Base-by-base conservation (phyloP, 768 basidiomycete genomes). In the Dictyophora rubrovolvata region DNA sequence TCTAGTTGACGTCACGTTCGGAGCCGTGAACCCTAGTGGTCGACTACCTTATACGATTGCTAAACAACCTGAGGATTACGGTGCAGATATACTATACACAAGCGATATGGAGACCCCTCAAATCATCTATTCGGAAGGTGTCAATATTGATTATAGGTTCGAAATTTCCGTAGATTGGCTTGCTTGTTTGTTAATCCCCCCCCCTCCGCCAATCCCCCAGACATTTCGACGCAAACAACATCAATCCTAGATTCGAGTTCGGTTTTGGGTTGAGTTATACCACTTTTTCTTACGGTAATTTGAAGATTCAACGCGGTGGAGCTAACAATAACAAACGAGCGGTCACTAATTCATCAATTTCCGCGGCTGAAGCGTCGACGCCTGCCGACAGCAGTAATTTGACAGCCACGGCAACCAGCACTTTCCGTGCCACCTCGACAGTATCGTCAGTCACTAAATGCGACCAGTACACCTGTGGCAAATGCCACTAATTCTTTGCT, bases 251-350 rank as follows among this genome's bases (percentile, higher is more conserved):
- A 33, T 70, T 83, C 66, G 89, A 90, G 66, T 97, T 97, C 68
- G 93, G 93, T 4, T 94, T 84, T 68, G 93, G 93, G 0, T 69
- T 94, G 66, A 87, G 84, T 58, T 97, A 96, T 73, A 87, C 93
- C 37, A 78, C 72, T 1, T 97, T 94, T 69, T 70, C 78, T 35
- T 94, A 91, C 68, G 80, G 76, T 48, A 72, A 78, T 33, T 72
- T 93, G 11, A 63, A 74, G 1, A 70, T 89, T 17, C 35, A 67
- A 67, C 16, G 46, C 53, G 2, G 28, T 28, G 28, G 55, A 66
- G 16, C 72, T 76, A 18, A 72, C 69, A 48, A 48, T 28, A 28
- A 35, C 20, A 21, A 17, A 23, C 16, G 53, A 36, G 36, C 9
- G 1, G 36, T 22, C 28, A 28, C 4, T 28, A 7, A 28, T 28